These are phyloP conservation scores for Aspergillus bertholletiae DNA, from an alignment of 495 filamentous ascomycete genomes.

Conservation along the genomic window DNA sequence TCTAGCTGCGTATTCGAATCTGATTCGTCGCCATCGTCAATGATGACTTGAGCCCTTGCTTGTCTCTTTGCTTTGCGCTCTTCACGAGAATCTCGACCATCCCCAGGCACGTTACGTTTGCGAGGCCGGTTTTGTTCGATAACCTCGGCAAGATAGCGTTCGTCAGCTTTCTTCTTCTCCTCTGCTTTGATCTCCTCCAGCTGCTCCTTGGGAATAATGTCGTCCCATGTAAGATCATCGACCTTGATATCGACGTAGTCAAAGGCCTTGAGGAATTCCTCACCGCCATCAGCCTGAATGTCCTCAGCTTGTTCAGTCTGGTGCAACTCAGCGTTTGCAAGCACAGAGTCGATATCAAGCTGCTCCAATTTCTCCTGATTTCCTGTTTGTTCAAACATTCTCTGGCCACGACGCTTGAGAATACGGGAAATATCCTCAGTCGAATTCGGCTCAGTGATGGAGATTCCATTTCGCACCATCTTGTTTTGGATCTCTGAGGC, in stretches of 20 bases:
- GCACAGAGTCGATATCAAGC: constrained; percentile 95
- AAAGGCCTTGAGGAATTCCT: constrained; percentile 87
- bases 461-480: constrained; percentile 48
- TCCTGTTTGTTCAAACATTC: constrained; percentile 94
- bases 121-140: constrained; percentile 84
- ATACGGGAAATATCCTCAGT: constrained; percentile 91
- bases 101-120: constrained; percentile 68
- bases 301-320: constrained; percentile 87
- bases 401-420: constrained; percentile 87
- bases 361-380: constrained; percentile 96
- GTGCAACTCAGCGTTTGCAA: constrained; percentile 93
- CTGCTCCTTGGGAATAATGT: constrained; percentile 94
- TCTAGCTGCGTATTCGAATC: constrained; percentile 63
- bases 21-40: constrained; percentile 57
- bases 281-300: constrained; percentile 85
- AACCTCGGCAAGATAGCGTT: constrained; percentile 74
- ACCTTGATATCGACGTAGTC: constrained; percentile 93
- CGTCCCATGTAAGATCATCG: constrained; percentile 89
- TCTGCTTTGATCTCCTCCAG: constrained; percentile 84
- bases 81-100: constrained; percentile 68
- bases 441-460: constrained; percentile 68
- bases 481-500: constrained; percentile 69
- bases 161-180: constrained; percentile 78
- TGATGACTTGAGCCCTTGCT: constrained; percentile 66
- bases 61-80: constrained; percentile 92